Percentiles rank a stretch among this genome's conserved stretches.
Evolutionary conservation across 805 yeast genomes (phyloP).

Genomic region (Candida sithepensis): DNA sequence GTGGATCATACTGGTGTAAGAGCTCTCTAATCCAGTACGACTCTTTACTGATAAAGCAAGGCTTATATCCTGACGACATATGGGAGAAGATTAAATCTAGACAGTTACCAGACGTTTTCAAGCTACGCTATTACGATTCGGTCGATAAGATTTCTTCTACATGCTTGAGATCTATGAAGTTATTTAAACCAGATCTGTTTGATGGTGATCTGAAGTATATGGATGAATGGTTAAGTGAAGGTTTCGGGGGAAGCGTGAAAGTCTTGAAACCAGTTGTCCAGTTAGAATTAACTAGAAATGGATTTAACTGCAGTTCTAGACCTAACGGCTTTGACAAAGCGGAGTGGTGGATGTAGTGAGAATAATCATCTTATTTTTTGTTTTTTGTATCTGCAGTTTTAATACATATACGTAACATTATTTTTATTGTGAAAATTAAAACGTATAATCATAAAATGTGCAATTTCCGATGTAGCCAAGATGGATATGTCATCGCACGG

Average conservation of each 20-base stretch:
- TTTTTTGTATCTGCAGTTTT: background rate
- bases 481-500: too few species aligned
- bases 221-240: constrained; percentile 18
- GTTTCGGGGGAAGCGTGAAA: constrained; percentile 13
- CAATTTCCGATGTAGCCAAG: too few species aligned
- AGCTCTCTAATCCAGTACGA: constrained; percentile 33
- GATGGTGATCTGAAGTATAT: constrained; percentile 31
- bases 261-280: constrained; percentile 18
- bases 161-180: constrained; percentile 19
- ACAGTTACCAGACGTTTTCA: constrained; percentile 18
- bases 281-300: constrained; percentile 20
- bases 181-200: constrained; percentile 24
- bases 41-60: constrained; percentile 28
- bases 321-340: constrained; percentile 25
- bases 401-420: background rate
- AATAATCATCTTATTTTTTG: background rate
- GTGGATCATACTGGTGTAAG: constrained; percentile 32
- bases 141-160: constrained; percentile 19
- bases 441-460: too few species aligned
- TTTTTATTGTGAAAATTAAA: too few species aligned
- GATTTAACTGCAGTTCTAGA: constrained; percentile 19
- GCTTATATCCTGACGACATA: constrained; percentile 19
- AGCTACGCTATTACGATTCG: constrained; percentile 20
- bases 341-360: constrained; percentile 17
- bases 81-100: constrained; percentile 18